Percentiles rank a stretch among this genome's conserved stretches.
phyloP scores from a whole-genome alignment of 768 basidiomycete genomes.

The Phylloporus sp. region DNA sequence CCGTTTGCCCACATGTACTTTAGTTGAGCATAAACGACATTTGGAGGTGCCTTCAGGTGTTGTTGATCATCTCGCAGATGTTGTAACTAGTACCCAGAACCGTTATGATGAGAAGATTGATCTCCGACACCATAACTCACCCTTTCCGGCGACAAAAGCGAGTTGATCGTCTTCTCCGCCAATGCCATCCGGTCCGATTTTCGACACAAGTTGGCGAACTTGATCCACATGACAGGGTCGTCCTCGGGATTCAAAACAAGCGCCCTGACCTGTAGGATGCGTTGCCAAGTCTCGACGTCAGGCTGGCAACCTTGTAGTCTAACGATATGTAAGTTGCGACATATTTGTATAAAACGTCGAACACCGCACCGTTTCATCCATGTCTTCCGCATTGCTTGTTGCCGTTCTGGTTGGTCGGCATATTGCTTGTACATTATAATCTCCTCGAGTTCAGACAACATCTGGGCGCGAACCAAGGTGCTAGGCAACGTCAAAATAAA shows the following conservation, averaged over 20 bases:
- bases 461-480: conserved; percentile 94
- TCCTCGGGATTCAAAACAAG: conserved; percentile 90
- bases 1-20: conserved; percentile 95
- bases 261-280: conserved; percentile 92
- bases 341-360: neutral
- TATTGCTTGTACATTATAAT: conserved; percentile 95
- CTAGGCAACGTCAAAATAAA: conserved; percentile 37
- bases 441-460: conserved; percentile 97
- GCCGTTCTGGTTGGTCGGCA: conserved; percentile 91
- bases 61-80: conserved; percentile 49
- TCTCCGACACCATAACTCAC: conserved; percentile 31
- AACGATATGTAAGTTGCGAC: conserved; percentile 1
- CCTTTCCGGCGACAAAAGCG: conserved; percentile 72
- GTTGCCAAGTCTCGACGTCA: conserved; percentile 98
- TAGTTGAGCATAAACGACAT: conserved; percentile 93
- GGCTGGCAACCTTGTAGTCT: conserved; percentile 95
- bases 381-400: conserved; percentile 82
- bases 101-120: neutral
- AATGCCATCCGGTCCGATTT: conserved; percentile 92
- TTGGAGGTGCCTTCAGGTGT: conserved; percentile 75
- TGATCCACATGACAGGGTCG: conserved; percentile 97
- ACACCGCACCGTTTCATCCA: conserved; percentile 87
- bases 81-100: conserved; percentile 31
- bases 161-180: conserved; percentile 95
- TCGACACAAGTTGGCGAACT: conserved; percentile 95